Conservation (phyloP, 2,329 filamentous ascomycete species). For the Aspergillus novoparasiticus region DNA sequence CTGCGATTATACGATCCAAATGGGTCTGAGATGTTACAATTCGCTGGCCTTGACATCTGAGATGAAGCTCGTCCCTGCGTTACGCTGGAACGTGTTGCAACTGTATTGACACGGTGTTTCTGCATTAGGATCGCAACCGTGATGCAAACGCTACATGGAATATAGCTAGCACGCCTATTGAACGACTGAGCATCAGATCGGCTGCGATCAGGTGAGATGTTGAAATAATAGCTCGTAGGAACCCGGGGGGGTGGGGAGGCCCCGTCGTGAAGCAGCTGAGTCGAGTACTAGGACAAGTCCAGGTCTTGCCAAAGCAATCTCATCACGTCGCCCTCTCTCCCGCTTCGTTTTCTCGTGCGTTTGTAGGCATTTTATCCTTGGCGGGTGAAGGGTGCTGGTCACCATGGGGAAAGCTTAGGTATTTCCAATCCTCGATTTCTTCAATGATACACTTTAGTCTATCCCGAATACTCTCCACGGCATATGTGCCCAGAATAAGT, state of each 20-base stretch:
- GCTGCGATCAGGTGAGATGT: neutral
- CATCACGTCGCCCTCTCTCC: conserved; percentile 4
- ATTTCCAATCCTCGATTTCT: conserved; percentile 92
- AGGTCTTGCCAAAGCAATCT: neutral
- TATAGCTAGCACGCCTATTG: neutral
- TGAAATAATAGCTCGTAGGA: neutral
- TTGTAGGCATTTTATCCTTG: conserved; percentile 10
- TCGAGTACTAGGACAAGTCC: no score
- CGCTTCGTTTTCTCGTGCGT: conserved; percentile 1
- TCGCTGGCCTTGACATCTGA: neutral
- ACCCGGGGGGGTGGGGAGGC: neutral
- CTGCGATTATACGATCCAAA: neutral
- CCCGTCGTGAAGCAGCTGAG: neutral
- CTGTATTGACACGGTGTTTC: neutral
- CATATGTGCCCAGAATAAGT: conserved; percentile 86
- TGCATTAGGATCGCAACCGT: neutral
- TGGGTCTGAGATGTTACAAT: neutral
- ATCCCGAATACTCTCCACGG: conserved; percentile 93
- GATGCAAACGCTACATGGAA: neutral
- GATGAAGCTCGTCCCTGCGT: neutral
- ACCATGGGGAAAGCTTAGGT: conserved; percentile 67
- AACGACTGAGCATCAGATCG: neutral
- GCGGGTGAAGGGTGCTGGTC: conserved; percentile 28
- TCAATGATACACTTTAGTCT: conserved; percentile 87
- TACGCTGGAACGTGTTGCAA: neutral